These are phyloP conservation scores for Pichia eremophila DNA, from an alignment of 805 yeast genomes.

Conservation along the genomic window DNA sequence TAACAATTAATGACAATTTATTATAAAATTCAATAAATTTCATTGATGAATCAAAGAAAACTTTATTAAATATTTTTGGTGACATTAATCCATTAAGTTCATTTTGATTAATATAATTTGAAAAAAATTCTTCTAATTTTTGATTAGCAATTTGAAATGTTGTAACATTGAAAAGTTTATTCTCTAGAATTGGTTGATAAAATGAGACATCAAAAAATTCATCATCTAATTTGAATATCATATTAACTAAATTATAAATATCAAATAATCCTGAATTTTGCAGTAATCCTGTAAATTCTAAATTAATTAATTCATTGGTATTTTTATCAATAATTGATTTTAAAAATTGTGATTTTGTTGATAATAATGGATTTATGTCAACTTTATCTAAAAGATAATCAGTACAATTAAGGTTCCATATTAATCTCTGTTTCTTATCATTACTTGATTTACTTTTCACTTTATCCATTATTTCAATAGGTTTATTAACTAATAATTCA, in stretches of 20 bases:
- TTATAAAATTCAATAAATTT: conserved; percentile 40
- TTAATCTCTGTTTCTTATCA: conserved; percentile 24
- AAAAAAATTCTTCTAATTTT: conserved; percentile 42
- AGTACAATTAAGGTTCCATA: conserved; percentile 48
- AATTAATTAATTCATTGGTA: conserved; percentile 27
- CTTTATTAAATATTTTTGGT: conserved; percentile 50
- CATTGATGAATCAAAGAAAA: conserved; percentile 40
- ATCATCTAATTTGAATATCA: conserved; percentile 61
- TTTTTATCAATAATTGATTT: conserved; percentile 15
- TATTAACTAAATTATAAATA: conserved; percentile 53
- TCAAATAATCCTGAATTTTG: conserved; percentile 46
- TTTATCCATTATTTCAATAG: conserved; percentile 29
- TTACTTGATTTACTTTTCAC: conserved; percentile 17
- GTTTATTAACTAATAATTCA: conserved; percentile 36
- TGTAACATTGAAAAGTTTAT: conserved; percentile 41
- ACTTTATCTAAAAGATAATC: conserved; percentile 51
- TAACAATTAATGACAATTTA: conserved; percentile 29
- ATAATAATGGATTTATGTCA: conserved; percentile 35
- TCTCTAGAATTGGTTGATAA: conserved; percentile 57
- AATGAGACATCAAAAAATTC: conserved; percentile 50
- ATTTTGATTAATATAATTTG: conserved; percentile 52
- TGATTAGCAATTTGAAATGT: conserved; percentile 34
- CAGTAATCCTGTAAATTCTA: conserved; percentile 40
- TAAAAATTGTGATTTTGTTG: conserved; percentile 10
- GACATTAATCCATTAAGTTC: conserved; percentile 50